phyloP scores from a whole-genome alignment of 805 yeast genomes.

The Candida dendrica region DNA sequence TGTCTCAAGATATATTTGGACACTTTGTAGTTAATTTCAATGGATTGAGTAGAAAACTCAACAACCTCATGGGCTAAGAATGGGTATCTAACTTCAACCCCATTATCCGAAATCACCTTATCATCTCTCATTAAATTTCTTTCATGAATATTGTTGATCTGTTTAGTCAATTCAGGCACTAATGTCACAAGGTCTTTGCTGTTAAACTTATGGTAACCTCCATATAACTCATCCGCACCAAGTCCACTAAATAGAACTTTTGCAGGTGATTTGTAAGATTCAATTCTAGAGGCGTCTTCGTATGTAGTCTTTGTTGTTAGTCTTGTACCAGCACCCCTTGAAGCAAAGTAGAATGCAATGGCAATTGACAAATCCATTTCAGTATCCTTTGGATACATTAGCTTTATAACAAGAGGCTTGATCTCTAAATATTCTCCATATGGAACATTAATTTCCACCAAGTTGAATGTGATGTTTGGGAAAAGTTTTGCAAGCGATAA shows the following conservation, averaged over 20 bases:
- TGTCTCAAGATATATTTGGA: slow-evolving; percentile 55
- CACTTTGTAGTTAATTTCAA: slow-evolving; percentile 43
- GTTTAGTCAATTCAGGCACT: slow-evolving; percentile 54
- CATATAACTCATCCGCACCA: slow-evolving; percentile 96
- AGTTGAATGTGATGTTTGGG: slow-evolving; percentile 31
- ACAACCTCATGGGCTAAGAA: slow-evolving; percentile 64
- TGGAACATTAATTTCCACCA: slow-evolving; percentile 68
- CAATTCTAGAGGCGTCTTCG: slow-evolving; percentile 8
- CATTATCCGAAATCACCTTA: slow-evolving; percentile 78
- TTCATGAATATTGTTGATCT: slow-evolving; percentile 65
- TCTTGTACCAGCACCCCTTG: slow-evolving; percentile 44
- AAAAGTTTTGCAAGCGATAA: slow-evolving; percentile 37
- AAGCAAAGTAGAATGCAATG: slow-evolving; percentile 89
- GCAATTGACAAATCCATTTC: slow-evolving; percentile 97
- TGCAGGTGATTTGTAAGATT: slow-evolving; percentile 41
- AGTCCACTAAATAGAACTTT: slow-evolving; percentile 82
- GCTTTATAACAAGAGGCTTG: slow-evolving; percentile 43
- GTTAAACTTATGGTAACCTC: slow-evolving; percentile 86
- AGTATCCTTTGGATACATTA: slow-evolving; percentile 79
- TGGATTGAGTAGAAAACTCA: slow-evolving; percentile 31
- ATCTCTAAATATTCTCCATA: slow-evolving; percentile 55
- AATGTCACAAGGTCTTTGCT: slow-evolving; percentile 37
- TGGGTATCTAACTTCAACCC: slow-evolving; percentile 86
- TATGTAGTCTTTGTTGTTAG: slow-evolving; percentile 4
- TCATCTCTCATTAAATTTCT: slow-evolving; percentile 91